Base-by-base conservation (phyloP, 352 stramenopile species). In the Phytophthora tentaculata region DNA sequence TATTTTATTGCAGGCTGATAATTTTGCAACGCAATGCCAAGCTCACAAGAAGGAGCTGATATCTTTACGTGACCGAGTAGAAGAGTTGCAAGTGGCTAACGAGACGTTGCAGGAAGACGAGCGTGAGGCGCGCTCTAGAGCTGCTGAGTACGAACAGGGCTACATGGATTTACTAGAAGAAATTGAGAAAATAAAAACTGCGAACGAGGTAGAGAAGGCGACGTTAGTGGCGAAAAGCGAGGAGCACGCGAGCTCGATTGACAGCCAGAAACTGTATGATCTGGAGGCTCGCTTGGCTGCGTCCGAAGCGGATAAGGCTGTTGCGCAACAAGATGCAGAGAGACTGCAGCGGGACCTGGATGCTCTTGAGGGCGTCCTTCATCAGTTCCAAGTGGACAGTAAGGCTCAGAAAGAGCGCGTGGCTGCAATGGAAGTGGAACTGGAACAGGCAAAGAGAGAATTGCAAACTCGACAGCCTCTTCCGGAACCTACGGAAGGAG, bases 81-180 rank as follows among this genome's bases (percentile, higher is more conserved):
- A 83, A 28, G 67, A 83, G 50, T 69, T 61, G 60, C 61, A 57
- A 61, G 61, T 19, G n/a, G 74, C 28, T 37, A 89, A 65, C 16
- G 67, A 88, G 3, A 72, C 64, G 19, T 50, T 90, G n/a, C 61
- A 80, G 49, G 50, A 82, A 5, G 69, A 84, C 9, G 73, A 86
- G 16, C 67, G 55, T 1, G 80, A 86, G 14, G 50, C 76, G 1
- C 73, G 80, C 5, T 74, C 64, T 13, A 71, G 78, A 29, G 79
- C 83, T 22, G 74, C 62, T 12, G 81, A 93, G 54, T 93, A 90
- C 54, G 84, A 93, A 41, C 84, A 90, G 58, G 81, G 77, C 3
- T 93, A 91, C 57, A 61, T 90, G 62, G 48, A 76, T 14, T 49
- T 93, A 26, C 52, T 93, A 19, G 64, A 66, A 6, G 80, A 89